Percentiles rank a stretch among this genome's conserved stretches.
These are phyloP conservation scores for Sarcocystis neurona DNA, from an alignment of 169 alveolate species.

Conservation along the genomic window DNA sequence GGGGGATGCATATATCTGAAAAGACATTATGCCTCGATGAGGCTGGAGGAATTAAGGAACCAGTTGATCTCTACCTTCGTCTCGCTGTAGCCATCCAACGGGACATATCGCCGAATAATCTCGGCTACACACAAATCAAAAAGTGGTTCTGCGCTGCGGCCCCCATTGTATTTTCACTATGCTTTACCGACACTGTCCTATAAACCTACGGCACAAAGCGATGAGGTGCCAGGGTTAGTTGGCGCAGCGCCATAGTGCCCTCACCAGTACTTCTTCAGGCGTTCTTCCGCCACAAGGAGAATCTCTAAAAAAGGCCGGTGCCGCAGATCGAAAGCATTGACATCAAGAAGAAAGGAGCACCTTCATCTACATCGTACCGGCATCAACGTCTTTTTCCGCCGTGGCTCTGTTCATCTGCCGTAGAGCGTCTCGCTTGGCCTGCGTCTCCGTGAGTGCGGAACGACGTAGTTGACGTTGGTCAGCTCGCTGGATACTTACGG, in stretches of 20 bases:
- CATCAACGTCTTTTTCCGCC: background rate
- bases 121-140: background rate
- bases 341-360: background rate
- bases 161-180: background rate
- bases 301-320: background rate
- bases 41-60: background rate
- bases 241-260: background rate
- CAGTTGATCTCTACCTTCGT: background rate
- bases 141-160: too few species aligned
- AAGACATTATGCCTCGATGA: background rate
- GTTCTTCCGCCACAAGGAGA: conserved; percentile 7
- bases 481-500: too few species aligned
- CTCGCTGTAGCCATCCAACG: background rate
- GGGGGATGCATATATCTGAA: conserved; percentile 7
- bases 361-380: too few species aligned
- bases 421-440: conserved; percentile 15
- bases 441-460: background rate
- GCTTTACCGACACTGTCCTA: conserved; percentile 23
- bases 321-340: background rate
- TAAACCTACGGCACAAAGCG: background rate
- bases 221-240: background rate
- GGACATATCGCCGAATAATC: conserved; percentile 10
- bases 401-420: conserved; percentile 1
- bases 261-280: conserved; percentile 19
- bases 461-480: background rate